Conservation (phyloP, 225 moss, liverwort and hornwort genomes). For the Marchantia polymorpha region DNA sequence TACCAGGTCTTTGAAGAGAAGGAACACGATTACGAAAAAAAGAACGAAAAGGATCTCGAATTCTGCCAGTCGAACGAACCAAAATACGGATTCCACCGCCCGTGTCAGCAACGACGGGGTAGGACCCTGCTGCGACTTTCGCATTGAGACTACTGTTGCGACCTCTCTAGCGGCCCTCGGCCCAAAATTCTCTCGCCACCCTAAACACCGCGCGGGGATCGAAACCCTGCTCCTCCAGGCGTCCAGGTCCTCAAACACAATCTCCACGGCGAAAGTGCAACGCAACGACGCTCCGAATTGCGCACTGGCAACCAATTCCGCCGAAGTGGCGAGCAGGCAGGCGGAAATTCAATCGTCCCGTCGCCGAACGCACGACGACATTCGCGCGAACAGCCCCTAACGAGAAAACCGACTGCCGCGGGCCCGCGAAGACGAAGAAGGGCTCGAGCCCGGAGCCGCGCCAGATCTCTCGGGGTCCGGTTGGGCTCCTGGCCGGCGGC, state of each 20-base stretch:
- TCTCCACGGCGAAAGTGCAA: neutral
- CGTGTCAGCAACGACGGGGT: slow-evolving; percentile 66
- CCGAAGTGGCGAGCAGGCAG: neutral
- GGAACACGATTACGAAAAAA: slow-evolving; percentile 64
- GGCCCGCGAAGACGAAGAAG: neutral
- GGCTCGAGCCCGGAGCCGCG: too few relatives aligned
- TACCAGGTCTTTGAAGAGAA: slow-evolving; percentile 74
- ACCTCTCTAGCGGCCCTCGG: slow-evolving; percentile 25
- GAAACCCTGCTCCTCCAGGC: slow-evolving; percentile 4
- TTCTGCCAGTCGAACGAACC: slow-evolving; percentile 65
- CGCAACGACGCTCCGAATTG: neutral
- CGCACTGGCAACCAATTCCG: neutral
- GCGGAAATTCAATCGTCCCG: neutral
- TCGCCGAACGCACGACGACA: neutral
- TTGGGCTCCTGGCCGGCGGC: too few relatives aligned
- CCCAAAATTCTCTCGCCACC: slow-evolving; percentile 12
- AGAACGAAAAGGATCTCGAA: slow-evolving; percentile 78
- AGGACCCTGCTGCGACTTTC: slow-evolving; percentile 56
- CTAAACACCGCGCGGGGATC: neutral
- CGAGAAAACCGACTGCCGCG: neutral
- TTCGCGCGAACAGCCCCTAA: neutral
- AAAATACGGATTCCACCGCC: slow-evolving; percentile 62
- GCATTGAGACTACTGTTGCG: slow-evolving; percentile 47
- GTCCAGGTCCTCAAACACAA: neutral
- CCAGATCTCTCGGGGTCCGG: too few relatives aligned